Conservation (phyloP, 2,329 filamentous ascomycete species). For the Pseudogymnoascus sp. region DNA sequence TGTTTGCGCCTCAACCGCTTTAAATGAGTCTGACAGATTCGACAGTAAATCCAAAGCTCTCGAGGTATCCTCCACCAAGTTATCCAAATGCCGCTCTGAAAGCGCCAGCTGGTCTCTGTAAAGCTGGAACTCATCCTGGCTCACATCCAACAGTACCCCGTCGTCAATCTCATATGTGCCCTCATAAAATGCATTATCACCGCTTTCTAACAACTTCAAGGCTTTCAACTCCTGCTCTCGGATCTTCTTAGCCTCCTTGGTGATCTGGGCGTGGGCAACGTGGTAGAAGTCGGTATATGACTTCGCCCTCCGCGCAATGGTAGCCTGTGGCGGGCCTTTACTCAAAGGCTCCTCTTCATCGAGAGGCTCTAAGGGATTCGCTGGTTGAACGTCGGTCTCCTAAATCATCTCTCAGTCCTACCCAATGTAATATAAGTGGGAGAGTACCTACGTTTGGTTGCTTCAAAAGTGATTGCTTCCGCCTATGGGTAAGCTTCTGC, state of each 20-base stretch:
- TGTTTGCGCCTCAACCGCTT: conserved; percentile 79
- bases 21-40: conserved; percentile 76
- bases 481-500: conserved; percentile 46
- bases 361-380: conserved; percentile 48
- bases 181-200: conserved; percentile 45
- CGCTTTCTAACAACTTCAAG: conserved; percentile 29
- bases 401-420: conserved; percentile 33
- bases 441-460: conserved; percentile 48
- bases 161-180: conserved; percentile 52
- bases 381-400: conserved; percentile 45
- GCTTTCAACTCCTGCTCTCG: conserved; percentile 16
- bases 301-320: conserved; percentile 55
- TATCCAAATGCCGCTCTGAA: conserved; percentile 73
- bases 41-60: conserved; percentile 67
- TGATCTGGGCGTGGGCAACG: conserved; percentile 48
- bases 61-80: conserved; percentile 67
- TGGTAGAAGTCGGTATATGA: conserved; percentile 74
- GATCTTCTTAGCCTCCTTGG: conserved; percentile 37
- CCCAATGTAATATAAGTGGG: conserved; percentile 27
- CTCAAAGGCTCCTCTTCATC: conserved; percentile 47
- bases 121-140: conserved; percentile 74
- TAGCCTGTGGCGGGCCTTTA: conserved; percentile 57
- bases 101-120: conserved; percentile 75
- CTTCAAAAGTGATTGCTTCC: conserved; percentile 61
- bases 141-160: conserved; percentile 65